phyloP scores from a whole-genome alignment of 1,139 yeast genomes.

The Suhomyces kunorum region DNA sequence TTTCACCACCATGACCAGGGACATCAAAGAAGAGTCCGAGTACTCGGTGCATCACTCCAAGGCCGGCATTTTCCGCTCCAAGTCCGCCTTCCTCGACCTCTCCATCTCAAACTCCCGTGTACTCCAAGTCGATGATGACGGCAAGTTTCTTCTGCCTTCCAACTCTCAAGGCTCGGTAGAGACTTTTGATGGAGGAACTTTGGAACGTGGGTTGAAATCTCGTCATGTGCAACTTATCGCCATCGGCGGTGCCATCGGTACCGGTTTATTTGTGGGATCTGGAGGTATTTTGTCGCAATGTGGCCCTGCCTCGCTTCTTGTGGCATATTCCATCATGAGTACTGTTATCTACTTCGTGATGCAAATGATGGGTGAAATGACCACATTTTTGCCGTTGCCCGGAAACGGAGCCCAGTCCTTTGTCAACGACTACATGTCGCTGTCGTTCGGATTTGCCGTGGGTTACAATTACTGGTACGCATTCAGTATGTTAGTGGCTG shows the following conservation, averaged over 20 bases:
- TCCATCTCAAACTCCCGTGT: slow-evolving; percentile 37
- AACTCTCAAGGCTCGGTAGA: slow-evolving; percentile 23
- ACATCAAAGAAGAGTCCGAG: neutral
- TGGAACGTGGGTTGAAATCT: slow-evolving; percentile 40
- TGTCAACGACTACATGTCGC: slow-evolving; percentile 37
- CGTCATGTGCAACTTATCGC: slow-evolving; percentile 43
- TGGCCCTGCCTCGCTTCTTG: slow-evolving; percentile 55
- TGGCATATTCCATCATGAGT: slow-evolving; percentile 52
- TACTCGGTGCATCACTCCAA: slow-evolving; percentile 2
- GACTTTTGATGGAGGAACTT: slow-evolving; percentile 21
- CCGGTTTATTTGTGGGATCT: slow-evolving; percentile 49
- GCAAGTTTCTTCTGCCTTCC: slow-evolving; percentile 27
- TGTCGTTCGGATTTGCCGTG: slow-evolving; percentile 47
- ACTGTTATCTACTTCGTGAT: slow-evolving; percentile 55
- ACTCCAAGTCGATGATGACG: slow-evolving; percentile 34
- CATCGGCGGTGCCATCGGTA: slow-evolving; percentile 44
- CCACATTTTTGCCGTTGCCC: slow-evolving; percentile 54
- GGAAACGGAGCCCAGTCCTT: slow-evolving; percentile 47
- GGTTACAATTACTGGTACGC: slow-evolving; percentile 55
- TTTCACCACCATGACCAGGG: neutral
- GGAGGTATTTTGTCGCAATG: slow-evolving; percentile 46
- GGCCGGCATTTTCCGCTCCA: slow-evolving; percentile 14
- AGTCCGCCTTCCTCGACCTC: slow-evolving; percentile 28
- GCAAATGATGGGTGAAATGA: slow-evolving; percentile 64
- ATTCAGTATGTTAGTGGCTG: slow-evolving; percentile 49